Evolutionary conservation across 371 early-diverging fungal genomes (phyloP).

Genomic region (Batkoa obscura): DNA sequence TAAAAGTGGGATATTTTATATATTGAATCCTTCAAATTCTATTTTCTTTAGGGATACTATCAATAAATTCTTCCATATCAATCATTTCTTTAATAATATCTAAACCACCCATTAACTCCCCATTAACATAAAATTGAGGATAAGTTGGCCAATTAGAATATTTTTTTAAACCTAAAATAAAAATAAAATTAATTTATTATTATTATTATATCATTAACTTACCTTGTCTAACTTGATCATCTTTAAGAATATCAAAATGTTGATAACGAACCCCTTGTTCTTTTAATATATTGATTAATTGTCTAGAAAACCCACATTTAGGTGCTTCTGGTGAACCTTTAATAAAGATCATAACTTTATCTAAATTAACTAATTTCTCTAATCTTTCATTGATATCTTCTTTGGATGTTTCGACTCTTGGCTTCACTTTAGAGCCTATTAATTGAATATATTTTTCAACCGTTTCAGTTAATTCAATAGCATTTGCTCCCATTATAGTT

Average conservation of each 20-base stretch:
- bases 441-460: conserved; percentile 52
- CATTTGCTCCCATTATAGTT: conserved; percentile 76
- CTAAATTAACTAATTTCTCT: conserved; percentile 40
- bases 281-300: conserved; percentile 41
- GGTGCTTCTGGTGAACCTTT: conserved; percentile 74
- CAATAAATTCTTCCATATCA: conserved; percentile 53
- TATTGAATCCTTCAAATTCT: conserved; percentile 6
- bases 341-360: conserved; percentile 76
- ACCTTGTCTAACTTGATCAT: conserved; percentile 73
- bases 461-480: conserved; percentile 46
- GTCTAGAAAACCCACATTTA: conserved; percentile 57
- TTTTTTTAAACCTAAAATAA: conserved; percentile 40
- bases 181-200: neutral
- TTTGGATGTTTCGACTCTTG: conserved; percentile 14
- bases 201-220: conserved; percentile 6
- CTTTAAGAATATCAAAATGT: conserved; percentile 75
- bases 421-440: conserved; percentile 10
- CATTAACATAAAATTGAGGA: conserved; percentile 69
- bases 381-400: conserved; percentile 41
- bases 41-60: conserved; percentile 39
- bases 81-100: conserved; percentile 79
- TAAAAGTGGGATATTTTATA: too few relatives aligned
- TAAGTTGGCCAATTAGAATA: conserved; percentile 83
- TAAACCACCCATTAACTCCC: conserved; percentile 75
- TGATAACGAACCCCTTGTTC: conserved; percentile 48